Conservation (phyloP, 345 rosid species). For the Aquilaria yunnanensis region DNA sequence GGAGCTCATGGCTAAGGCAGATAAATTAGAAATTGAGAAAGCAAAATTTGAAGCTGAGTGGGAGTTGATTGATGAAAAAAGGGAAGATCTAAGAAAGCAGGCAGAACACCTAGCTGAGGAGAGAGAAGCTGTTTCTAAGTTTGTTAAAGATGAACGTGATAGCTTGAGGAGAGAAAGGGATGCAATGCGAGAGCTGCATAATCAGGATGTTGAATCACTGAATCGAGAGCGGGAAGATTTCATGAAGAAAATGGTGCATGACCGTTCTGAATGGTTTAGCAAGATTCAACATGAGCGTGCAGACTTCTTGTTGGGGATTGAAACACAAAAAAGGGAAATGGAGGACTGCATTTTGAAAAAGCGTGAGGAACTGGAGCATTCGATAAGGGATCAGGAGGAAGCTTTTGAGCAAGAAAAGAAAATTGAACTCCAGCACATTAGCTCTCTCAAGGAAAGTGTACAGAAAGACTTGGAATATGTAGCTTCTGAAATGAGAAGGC, state of each 20-base stretch:
- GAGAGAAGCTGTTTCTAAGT: constrained; percentile 56
- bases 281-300: constrained; percentile 83
- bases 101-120: constrained; percentile 49
- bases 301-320: constrained; percentile 71
- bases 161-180: constrained; percentile 66
- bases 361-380: constrained; percentile 76
- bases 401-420: constrained; percentile 80
- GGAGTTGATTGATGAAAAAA: constrained; percentile 92
- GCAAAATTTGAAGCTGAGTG: constrained; percentile 85
- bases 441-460: constrained; percentile 53
- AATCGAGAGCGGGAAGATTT: constrained; percentile 80
- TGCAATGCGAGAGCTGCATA: constrained; percentile 60
- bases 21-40: constrained; percentile 67
- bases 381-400: constrained; percentile 64
- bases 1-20: constrained; percentile 74
- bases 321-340: constrained; percentile 75
- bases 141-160: constrained; percentile 78
- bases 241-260: constrained; percentile 69
- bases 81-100: constrained; percentile 66
- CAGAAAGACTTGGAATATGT: constrained; percentile 67
- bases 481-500: constrained; percentile 63
- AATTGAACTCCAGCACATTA: constrained; percentile 53
- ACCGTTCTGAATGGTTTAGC: constrained; percentile 79
- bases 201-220: constrained; percentile 48
- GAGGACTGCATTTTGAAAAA: constrained; percentile 66